Conservation (phyloP, 1,284 basidiomycete genomes). For the Inonotus hispidus region DNA sequence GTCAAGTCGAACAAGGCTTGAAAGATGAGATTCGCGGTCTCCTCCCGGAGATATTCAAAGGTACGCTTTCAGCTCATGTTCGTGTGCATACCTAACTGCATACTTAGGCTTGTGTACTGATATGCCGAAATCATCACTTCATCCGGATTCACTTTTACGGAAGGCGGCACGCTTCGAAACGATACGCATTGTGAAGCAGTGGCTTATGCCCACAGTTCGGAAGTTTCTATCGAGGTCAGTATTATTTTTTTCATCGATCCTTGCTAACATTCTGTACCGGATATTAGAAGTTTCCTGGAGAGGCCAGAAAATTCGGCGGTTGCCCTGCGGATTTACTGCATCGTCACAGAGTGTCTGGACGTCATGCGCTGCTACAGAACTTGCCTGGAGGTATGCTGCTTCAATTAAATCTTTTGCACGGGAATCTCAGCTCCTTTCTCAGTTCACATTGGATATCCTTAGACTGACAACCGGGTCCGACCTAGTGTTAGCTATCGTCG, state of each 20-base stretch:
- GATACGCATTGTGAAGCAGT: constrained; percentile 56
- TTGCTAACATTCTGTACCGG: not conserved
- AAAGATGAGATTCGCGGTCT: constrained; percentile 59
- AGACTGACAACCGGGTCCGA: constrained; percentile 45
- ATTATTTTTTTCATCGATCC: not conserved
- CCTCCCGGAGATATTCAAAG: constrained; percentile 63
- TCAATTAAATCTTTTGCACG: not conserved
- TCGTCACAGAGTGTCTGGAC: constrained; percentile 54
- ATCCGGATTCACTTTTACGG: constrained; percentile 29
- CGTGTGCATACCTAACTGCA: not conserved
- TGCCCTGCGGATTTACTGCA: constrained; percentile 49
- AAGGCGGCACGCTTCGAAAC: constrained; percentile 64
- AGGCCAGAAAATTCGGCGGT: constrained; percentile 4
- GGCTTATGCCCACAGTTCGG: constrained; percentile 63
- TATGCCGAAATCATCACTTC: constrained; percentile 14
- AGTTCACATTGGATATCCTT: constrained; percentile 59
- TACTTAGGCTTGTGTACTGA: constrained; percentile 1
- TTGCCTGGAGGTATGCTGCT: constrained; percentile 54
- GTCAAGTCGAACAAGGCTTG: constrained; percentile 59
- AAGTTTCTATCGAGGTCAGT: constrained; percentile 45
- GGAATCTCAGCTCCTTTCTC: constrained; percentile 11
- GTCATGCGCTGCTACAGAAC: constrained; percentile 57
- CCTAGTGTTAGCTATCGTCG: constrained; percentile 53
- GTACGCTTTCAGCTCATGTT: constrained; percentile 30
- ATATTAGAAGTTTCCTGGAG: not conserved